A percentile compares a stretch with the other conserved stretches of the same genome.
These are phyloP conservation scores for Scleroderma citrinum DNA, from an alignment of 768 basidiomycete genomes.

Conservation along the genomic window DNA sequence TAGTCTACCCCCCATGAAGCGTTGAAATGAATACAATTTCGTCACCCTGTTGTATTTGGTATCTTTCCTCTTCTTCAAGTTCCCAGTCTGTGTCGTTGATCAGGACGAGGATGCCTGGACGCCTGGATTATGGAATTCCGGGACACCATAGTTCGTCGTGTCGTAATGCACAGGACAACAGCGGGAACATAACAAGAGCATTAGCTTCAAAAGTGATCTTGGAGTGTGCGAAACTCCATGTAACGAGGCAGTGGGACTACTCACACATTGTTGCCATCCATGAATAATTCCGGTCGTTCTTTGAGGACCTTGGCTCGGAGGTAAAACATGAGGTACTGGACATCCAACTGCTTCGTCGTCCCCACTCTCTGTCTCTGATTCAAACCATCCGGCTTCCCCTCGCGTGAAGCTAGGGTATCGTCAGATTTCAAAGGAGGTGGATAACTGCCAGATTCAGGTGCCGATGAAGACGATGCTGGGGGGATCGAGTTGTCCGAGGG, in stretches of 20 bases:
- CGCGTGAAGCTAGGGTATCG: neutral
- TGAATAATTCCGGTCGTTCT: constrained; percentile 84
- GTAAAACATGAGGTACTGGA: constrained; percentile 74
- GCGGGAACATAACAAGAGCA: too few species aligned
- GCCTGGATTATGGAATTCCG: constrained; percentile 40
- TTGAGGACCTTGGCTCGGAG: constrained; percentile 72
- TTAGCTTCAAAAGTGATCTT: too few species aligned
- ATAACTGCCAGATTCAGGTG: too few species aligned
- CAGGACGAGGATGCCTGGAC: constrained; percentile 94
- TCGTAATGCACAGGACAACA: neutral
- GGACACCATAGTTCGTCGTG: neutral
- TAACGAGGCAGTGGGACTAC: constrained; percentile 20
- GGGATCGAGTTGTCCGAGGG: constrained; percentile 32
- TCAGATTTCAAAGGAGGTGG: neutral
- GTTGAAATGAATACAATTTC: constrained; percentile 97
- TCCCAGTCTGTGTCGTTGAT: constrained; percentile 99
- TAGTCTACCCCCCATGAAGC: constrained; percentile 73
- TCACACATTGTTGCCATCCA: constrained; percentile 83
- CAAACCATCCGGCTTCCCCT: neutral
- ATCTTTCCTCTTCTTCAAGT: constrained; percentile 89
- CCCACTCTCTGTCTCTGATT: neutral
- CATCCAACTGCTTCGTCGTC: constrained; percentile 45
- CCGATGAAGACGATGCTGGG: neutral
- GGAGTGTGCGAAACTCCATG: neutral
- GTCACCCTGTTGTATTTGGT: constrained; percentile 69